Evolutionary conservation across 202 grass and related monocot species (phyloP), one percentile per base, ranked within the genome.

Genomic region (Eragrostis tef): DNA sequence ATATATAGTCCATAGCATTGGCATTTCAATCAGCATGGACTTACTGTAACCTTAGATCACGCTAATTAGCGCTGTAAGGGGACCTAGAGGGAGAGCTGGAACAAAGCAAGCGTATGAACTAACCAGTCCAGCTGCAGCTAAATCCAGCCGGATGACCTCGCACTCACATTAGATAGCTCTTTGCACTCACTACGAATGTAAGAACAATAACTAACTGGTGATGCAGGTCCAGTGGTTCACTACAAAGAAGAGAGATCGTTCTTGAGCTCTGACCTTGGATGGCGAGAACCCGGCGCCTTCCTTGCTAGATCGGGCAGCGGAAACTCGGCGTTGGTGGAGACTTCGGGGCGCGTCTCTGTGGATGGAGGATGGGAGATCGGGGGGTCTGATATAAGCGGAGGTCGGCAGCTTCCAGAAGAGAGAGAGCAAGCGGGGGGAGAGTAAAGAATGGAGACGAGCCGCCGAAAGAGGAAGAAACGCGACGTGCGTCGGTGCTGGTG

Each of bases 401-500:
- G 10, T 11, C 16, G 13, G 11, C 49, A 56, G 10, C 17, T 4
- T 52, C 46, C 59, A 15, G 59, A 63, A 63, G 25, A 12, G 29
- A 25, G 22, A 2, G 3, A 5, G 20, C 5, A 9, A 1, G 9
- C 1, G 21, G 1, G 47, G 21, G 4, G 4, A 2, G 2, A 2
- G 2, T 22, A 31, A 45, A 3, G 46, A 16, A 3, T 5, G 27
- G 34, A 65, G 56, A 62, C 29, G 54, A 39, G 31, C 8, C 45
- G 56, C 42, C 58, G 74, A 77, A 77, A 26, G 54, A 9, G 3
- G 50, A 73, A 1, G 43, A 22, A 46, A 50, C 44, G 50, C n/a
- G 71, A 36, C 63, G 42, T 61, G 64, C 59, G 65, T 49, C 57
- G 25, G 36, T 14, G 56, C 57, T 34, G 27, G 22, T n/a, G 66